A percentile compares a stretch with the other conserved stretches of the same genome.
Evolutionary conservation across 345 rosid species (phyloP).

Genomic region (Eutrema heterophyllum): DNA sequence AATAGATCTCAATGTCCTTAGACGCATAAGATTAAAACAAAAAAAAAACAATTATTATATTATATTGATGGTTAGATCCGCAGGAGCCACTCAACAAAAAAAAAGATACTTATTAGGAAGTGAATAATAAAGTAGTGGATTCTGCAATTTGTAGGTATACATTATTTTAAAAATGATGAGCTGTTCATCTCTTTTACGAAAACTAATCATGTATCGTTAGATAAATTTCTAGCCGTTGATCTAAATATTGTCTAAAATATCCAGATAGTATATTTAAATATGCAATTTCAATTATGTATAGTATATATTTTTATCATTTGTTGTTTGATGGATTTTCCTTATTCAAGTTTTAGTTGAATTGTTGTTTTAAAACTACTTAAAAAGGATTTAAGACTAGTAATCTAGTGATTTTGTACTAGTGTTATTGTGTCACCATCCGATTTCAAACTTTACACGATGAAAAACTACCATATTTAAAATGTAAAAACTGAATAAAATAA

Average conservation of each 20-base stretch:
- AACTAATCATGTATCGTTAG: not conserved
- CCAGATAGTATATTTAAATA: not conserved
- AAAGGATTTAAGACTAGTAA: not conserved
- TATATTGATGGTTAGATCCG: constrained; percentile 1
- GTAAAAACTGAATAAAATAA: not conserved
- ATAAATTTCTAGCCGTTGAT: not conserved
- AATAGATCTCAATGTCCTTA: constrained; percentile 2
- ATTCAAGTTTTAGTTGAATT: not conserved
- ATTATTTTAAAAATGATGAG: not conserved
- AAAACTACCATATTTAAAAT: not conserved
- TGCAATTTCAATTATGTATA: not conserved
- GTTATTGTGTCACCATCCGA: not conserved
- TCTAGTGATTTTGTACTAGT: not conserved
- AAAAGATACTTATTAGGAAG: not conserved
- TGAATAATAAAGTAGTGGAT: constrained; percentile 14
- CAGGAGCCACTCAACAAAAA: constrained; percentile 5
- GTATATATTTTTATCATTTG: not conserved
- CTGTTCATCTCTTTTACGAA: not conserved
- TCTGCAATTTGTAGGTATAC: not conserved
- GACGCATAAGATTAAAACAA: not conserved
- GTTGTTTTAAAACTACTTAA: not conserved
- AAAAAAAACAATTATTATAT: not conserved
- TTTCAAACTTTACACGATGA: not conserved
- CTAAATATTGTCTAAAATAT: not conserved
- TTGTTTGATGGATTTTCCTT: not conserved